Evolutionary conservation across 352 stramenopile genomes (phyloP).

Genomic region (Blastocystis sp.): DNA sequence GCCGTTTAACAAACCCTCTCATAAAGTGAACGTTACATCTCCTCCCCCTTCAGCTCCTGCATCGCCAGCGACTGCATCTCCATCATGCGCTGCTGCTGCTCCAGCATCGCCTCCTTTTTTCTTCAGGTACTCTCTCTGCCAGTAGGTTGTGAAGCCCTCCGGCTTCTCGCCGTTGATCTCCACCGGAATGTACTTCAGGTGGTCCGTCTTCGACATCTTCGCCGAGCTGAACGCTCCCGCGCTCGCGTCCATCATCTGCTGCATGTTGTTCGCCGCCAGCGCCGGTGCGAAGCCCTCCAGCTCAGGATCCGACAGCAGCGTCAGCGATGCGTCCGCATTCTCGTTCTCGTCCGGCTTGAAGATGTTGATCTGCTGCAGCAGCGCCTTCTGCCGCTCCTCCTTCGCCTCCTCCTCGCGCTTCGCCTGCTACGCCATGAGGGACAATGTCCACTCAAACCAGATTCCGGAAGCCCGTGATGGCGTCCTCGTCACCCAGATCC

Average conservation of each 20-base stretch:
- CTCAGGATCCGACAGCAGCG: constrained; percentile 17
- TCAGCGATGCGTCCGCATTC: background rate
- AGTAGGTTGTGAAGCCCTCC: constrained; percentile 41
- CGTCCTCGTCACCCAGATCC: background rate
- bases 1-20: background rate
- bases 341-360: constrained; percentile 31
- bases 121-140: constrained; percentile 39
- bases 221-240: background rate
- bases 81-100: constrained; percentile 38
- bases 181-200: constrained; percentile 45
- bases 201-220: background rate
- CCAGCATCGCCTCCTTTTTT: constrained; percentile 17
- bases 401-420: constrained; percentile 24
- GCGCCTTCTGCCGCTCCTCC: constrained; percentile 4
- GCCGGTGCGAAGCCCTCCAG: background rate
- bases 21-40: constrained; percentile 19
- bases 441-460: background rate
- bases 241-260: constrained; percentile 20
- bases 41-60: constrained; percentile 3
- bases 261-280: constrained; percentile 43
- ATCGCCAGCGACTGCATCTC: constrained; percentile 35
- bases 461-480: background rate
- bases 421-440: background rate
- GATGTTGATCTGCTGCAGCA: constrained; percentile 58
- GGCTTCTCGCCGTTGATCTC: constrained; percentile 45